Percentiles rank a stretch among this genome's conserved stretches.
Conservation (phyloP, 495 filamentous ascomycete genomes). For the Jackrogersella multiformis region DNA sequence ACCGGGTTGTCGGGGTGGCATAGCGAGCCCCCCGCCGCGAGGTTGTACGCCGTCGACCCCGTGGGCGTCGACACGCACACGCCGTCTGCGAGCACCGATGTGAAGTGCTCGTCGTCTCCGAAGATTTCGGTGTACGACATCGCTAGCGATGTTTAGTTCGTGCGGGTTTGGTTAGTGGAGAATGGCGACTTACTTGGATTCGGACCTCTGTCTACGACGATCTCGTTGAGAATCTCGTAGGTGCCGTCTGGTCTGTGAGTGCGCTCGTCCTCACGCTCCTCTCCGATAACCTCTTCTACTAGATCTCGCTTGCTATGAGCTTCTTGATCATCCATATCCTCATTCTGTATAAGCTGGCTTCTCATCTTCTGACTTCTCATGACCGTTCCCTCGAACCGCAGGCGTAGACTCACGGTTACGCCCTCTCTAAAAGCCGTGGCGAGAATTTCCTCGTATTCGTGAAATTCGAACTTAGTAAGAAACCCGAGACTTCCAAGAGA, state of each 20-base stretch:
- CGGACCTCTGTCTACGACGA: constrained; percentile 89
- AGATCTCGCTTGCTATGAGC: constrained; percentile 65
- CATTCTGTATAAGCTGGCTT: constrained; percentile 32
- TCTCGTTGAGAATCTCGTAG: constrained; percentile 91
- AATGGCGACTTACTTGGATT: constrained; percentile 75
- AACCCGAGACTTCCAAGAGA: constrained; percentile 92
- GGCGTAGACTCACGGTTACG: constrained; percentile 84
- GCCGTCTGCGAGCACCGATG: constrained; percentile 85
- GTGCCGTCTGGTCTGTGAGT: constrained; percentile 84
- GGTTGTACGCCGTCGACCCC: constrained; percentile 95
- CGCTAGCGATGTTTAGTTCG: constrained; percentile 55
- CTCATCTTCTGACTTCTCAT: constrained; percentile 77
- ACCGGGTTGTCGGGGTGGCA: constrained; percentile 98
- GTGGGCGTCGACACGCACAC: constrained; percentile 92
- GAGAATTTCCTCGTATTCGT: constrained; percentile 73
- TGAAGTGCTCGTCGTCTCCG: constrained; percentile 95
- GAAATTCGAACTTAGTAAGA: constrained; percentile 94
- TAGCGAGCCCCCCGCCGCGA: constrained; percentile 92
- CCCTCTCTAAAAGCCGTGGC: constrained; percentile 80
- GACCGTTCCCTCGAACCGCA: constrained; percentile 93
- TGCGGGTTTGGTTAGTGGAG: background rate
- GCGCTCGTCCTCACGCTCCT: constrained; percentile 78
- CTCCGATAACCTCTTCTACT: constrained; percentile 89
- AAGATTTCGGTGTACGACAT: constrained; percentile 92
- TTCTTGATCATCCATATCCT: constrained; percentile 44